Evolutionary conservation across 2,329 filamentous ascomycete species (phyloP).

Genomic region (Fonsecaea erecta): DNA sequence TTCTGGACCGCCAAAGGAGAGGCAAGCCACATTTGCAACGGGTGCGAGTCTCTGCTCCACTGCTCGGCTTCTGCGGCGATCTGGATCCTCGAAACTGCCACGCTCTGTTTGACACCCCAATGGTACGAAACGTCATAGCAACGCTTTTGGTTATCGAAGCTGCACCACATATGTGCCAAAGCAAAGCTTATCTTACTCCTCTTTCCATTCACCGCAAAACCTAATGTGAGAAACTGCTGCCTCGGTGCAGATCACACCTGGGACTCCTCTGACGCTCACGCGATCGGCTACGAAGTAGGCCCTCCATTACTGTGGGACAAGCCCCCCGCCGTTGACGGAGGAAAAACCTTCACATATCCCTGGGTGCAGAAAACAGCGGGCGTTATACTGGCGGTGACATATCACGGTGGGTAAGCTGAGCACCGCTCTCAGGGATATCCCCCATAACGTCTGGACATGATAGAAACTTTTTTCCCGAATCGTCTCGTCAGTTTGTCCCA

Average conservation of each 20-base stretch:
- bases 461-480: background rate
- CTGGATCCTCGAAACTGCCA: slow-evolving; percentile 12
- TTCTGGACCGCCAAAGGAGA: slow-evolving; percentile 2
- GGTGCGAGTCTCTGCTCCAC: slow-evolving; percentile 8
- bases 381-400: background rate
- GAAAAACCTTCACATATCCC: background rate
- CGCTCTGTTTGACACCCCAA: background rate
- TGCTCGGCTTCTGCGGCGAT: slow-evolving; percentile 27
- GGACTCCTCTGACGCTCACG: background rate
- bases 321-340: background rate
- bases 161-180: background rate
- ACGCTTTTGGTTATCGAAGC: background rate
- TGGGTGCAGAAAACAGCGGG: background rate
- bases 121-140: background rate
- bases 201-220: background rate
- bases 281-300: background rate
- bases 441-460: background rate
- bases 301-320: background rate
- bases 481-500: background rate
- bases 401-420: background rate
- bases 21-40: slow-evolving; percentile 26
- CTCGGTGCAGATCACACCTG: background rate
- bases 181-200: slow-evolving; percentile 1
- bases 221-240: background rate
- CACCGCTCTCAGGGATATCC: background rate